Conservation (phyloP, 148 eudicot species). For the Rhododendron vialii region DNA sequence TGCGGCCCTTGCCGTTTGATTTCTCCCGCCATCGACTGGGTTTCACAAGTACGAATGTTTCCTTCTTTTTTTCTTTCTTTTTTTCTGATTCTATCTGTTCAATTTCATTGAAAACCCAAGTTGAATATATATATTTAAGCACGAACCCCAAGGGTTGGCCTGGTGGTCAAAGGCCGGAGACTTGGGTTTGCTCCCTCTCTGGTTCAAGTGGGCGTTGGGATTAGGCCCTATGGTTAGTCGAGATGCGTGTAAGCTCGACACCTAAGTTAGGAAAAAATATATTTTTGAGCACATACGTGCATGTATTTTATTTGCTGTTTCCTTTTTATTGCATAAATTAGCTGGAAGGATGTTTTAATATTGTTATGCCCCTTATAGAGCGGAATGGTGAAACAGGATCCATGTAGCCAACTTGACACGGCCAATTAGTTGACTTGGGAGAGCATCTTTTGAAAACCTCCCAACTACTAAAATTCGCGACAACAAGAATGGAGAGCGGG, state of each 20-base stretch:
- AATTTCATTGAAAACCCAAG: background rate
- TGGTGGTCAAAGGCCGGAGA: too few species aligned
- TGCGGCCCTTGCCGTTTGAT: constrained; percentile 63
- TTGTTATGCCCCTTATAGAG: background rate
- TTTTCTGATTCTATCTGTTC: background rate
- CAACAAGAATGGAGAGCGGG: background rate
- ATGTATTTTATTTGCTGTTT: background rate
- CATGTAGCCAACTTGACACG: background rate
- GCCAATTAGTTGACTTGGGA: background rate
- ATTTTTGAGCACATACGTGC: background rate
- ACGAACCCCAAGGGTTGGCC: too few species aligned
- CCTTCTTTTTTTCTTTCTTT: background rate
- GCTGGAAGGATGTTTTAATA: background rate
- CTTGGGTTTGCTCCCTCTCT: too few species aligned
- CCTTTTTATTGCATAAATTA: background rate
- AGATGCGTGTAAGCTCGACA: too few species aligned
- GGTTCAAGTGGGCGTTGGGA: too few species aligned
- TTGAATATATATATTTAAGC: background rate
- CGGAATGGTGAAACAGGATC: background rate
- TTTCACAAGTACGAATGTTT: constrained; percentile 32
- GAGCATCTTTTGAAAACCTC: too few species aligned
- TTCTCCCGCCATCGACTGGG: constrained; percentile 38
- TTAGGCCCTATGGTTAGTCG: too few species aligned
- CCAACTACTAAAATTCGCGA: background rate
- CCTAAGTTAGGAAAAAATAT: too few species aligned